These are phyloP conservation scores for Ustilago esculenta DNA, from an alignment of 1,284 basidiomycete genomes.

Conservation along the genomic window DNA sequence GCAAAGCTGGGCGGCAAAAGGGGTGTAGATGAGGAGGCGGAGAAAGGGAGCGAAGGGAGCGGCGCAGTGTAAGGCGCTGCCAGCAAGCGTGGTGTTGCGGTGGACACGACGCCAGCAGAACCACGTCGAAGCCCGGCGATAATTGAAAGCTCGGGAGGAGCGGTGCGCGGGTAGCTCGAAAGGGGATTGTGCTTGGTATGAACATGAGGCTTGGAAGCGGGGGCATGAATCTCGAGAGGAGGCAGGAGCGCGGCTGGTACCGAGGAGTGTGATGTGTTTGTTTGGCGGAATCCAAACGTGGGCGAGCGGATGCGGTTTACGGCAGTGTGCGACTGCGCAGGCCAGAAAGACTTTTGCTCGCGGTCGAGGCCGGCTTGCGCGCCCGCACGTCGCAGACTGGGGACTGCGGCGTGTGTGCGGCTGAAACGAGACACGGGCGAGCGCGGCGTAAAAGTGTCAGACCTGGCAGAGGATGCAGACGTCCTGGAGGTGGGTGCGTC, in stretches of 20 bases:
- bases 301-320: constrained; percentile 27
- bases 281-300: constrained; percentile 9
- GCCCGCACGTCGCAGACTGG: too few relatives aligned
- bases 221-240: constrained; percentile 10
- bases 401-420: too few relatives aligned
- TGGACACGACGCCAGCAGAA: constrained; percentile 1
- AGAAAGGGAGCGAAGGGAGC: constrained; percentile 25
- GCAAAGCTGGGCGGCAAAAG: constrained; percentile 3
- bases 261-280: constrained; percentile 15
- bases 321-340: not conserved
- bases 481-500: constrained; percentile 7
- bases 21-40: constrained; percentile 11
- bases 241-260: constrained; percentile 20
- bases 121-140: constrained; percentile 11
- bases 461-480: constrained; percentile 18
- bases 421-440: constrained; percentile 3
- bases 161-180: constrained; percentile 7
- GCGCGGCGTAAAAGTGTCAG: not conserved
- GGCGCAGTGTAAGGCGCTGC: constrained; percentile 21
- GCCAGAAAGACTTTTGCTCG: not conserved
- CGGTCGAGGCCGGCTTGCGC: not conserved
- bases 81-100: not conserved
- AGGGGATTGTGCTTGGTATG: constrained; percentile 15
- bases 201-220: not conserved
- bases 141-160: not conserved